Evolutionary conservation across 2,329 filamentous ascomycete genomes (phyloP).

Genomic region (Diaporthe batatas): DNA sequence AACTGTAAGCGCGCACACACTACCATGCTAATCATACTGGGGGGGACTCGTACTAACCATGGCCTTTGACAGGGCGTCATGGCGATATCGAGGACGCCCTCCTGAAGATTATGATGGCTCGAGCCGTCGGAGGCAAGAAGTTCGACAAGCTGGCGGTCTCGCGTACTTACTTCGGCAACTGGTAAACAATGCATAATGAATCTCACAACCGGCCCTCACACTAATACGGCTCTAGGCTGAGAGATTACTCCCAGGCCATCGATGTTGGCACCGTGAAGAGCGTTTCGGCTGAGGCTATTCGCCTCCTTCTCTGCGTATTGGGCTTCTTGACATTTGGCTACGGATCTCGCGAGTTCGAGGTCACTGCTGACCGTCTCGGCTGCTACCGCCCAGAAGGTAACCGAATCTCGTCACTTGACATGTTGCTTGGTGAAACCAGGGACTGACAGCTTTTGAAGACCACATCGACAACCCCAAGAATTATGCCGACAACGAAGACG

Average conservation of each 20-base stretch:
- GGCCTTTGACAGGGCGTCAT: slow-evolving; percentile 73
- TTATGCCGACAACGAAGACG: slow-evolving; percentile 91
- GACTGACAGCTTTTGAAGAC: slow-evolving; percentile 22
- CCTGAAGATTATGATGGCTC: slow-evolving; percentile 74
- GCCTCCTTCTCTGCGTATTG: slow-evolving; percentile 88
- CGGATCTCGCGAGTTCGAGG: slow-evolving; percentile 87
- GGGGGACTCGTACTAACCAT: slow-evolving; percentile 6
- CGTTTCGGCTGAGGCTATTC: slow-evolving; percentile 90
- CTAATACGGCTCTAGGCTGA: slow-evolving; percentile 58
- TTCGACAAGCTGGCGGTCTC: slow-evolving; percentile 91
- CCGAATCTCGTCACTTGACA: background rate
- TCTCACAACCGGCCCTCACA: background rate
- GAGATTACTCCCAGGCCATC: slow-evolving; percentile 93
- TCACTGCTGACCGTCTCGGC: slow-evolving; percentile 82
- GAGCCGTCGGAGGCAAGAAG: slow-evolving; percentile 74
- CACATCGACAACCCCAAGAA: slow-evolving; percentile 84
- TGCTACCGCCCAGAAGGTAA: slow-evolving; percentile 81
- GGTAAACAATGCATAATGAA: slow-evolving; percentile 57
- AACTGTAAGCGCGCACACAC: slow-evolving; percentile 70
- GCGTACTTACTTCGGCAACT: slow-evolving; percentile 95
- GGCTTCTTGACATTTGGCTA: slow-evolving; percentile 92
- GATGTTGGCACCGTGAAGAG: slow-evolving; percentile 93
- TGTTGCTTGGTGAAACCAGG: too few species aligned
- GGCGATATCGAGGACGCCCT: slow-evolving; percentile 95
- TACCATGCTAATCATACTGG: background rate